Evolutionary conservation across 768 basidiomycete genomes (phyloP).

Genomic region (Rossbeevera mucosa): DNA sequence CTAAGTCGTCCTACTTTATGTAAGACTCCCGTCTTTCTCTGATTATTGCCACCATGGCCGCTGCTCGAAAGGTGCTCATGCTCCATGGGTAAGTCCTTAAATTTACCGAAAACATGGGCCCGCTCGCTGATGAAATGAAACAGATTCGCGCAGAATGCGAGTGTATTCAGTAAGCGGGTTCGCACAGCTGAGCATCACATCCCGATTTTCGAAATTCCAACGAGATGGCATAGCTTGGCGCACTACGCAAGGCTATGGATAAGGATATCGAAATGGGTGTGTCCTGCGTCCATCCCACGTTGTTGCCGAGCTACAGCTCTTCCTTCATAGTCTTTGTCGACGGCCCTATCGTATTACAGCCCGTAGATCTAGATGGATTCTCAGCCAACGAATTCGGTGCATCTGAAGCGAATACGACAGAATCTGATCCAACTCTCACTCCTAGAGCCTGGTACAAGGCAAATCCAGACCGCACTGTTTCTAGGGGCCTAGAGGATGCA

Average conservation of each 20-base stretch:
- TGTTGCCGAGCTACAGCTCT: neutral
- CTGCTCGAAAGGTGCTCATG: constrained; percentile 39
- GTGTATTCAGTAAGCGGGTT: constrained; percentile 68
- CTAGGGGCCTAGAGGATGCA: constrained; percentile 55
- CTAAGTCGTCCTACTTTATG: neutral
- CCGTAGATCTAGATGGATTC: constrained; percentile 50
- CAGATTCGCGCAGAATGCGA: constrained; percentile 71
- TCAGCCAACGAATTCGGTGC: constrained; percentile 34
- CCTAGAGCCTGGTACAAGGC: constrained; percentile 72
- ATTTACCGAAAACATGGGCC: neutral
- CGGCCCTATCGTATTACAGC: constrained; percentile 62
- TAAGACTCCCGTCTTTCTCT: neutral
- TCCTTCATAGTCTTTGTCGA: constrained; percentile 60
- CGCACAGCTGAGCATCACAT: constrained; percentile 18
- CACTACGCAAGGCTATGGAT: constrained; percentile 63
- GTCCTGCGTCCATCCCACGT: constrained; percentile 1
- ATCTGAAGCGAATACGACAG: constrained; percentile 29
- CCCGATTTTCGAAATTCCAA: neutral
- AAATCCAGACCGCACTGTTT: constrained; percentile 47
- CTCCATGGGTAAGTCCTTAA: constrained; percentile 38
- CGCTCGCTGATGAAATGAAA: constrained; percentile 2
- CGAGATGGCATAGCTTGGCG: constrained; percentile 49
- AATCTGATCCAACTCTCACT: constrained; percentile 47
- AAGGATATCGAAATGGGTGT: constrained; percentile 64
- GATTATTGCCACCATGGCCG: constrained; percentile 12